Base-by-base conservation (phyloP, 306 rosid genomes). In the Pachyrhizus erosus region DNA sequence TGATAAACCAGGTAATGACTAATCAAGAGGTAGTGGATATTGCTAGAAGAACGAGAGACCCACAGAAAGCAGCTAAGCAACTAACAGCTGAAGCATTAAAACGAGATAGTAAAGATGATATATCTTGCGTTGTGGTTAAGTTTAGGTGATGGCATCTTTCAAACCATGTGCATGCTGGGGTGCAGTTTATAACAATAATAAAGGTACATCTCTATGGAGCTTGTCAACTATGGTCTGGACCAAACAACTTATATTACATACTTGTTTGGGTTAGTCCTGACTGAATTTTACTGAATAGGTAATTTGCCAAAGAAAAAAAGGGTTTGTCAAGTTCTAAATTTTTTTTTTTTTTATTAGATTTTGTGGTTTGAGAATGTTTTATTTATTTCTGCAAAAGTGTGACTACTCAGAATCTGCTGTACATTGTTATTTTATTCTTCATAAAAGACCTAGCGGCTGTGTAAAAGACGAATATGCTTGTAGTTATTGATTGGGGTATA, bases 21-120 rank as follows among this genome's bases (percentile, higher is more conserved):
- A 95, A 95, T 88, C 97, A 95, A 88, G 98, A 92, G 79, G 95
- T 94, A 1, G 97, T 95, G 57, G 97, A 95, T 75, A 86, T 93
- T 65, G 98, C 97, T 55, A 85, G 89, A 83, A 91, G 73, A 90
- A 87, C 73, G 10, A 88, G 70, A 80, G 91, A 95, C 75, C 95
- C 97, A 1, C 68, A 73, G 86, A 93, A 90, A 85, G 97, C 95
- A 18, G 97, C 98, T 24, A 93, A 95, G 84, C 91, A 90, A 77
- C 74, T 95, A 68, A 88, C 91, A 23, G 84, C 91, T 14, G 97
- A 93, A 78, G 98, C 98, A 29, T 83, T 95, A 87, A 84, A 89
- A 89, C 88, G 94, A 85, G 94, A 88, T 26, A 92, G 98, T 84
- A 90, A 91, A 89, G 98, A 95, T 77, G 98, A 95, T 61, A 95